Conservation (phyloP, 2,329 filamentous ascomycete genomes). For the Cytospora piceicola region DNA sequence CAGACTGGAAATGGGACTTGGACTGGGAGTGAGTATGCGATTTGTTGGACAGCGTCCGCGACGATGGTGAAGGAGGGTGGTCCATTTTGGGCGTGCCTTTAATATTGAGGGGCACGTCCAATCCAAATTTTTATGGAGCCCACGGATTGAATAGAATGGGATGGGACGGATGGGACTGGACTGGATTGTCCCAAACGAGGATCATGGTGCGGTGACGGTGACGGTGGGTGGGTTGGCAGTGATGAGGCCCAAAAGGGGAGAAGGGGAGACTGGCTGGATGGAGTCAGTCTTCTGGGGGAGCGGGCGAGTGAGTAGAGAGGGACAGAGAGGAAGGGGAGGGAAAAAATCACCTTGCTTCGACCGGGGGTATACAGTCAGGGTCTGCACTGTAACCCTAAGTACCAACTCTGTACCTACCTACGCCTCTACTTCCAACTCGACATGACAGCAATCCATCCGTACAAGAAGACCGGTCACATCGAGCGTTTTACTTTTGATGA, state of each 20-base stretch:
- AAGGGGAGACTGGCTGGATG: neutral
- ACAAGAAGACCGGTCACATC: too few relatives aligned
- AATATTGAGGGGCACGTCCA: constrained; percentile 26
- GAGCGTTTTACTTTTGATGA: too few relatives aligned
- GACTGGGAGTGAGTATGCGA: constrained; percentile 58
- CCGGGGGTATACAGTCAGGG: neutral
- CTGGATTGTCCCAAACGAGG: constrained; percentile 6
- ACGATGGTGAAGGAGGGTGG: constrained; percentile 47
- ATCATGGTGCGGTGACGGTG: constrained; percentile 12
- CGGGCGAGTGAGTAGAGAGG: too few relatives aligned
- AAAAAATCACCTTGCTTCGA: constrained; percentile 20
- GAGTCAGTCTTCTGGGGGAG: too few relatives aligned
- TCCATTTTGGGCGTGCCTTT: constrained; percentile 25
- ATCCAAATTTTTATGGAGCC: constrained; percentile 27
- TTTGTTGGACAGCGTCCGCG: constrained; percentile 78
- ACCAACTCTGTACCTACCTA: neutral
- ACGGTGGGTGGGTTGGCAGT: constrained; percentile 18
- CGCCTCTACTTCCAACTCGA: too few relatives aligned
- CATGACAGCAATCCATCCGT: too few relatives aligned
- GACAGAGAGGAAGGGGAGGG: neutral
- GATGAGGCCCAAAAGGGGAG: constrained; percentile 21
- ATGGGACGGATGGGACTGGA: constrained; percentile 16
- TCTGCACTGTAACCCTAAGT: neutral
- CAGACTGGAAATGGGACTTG: neutral
- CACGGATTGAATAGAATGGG: constrained; percentile 23